Evolutionary conservation across 352 stramenopile species (phyloP).

Genomic region (Saprolegnia parasitica): DNA sequence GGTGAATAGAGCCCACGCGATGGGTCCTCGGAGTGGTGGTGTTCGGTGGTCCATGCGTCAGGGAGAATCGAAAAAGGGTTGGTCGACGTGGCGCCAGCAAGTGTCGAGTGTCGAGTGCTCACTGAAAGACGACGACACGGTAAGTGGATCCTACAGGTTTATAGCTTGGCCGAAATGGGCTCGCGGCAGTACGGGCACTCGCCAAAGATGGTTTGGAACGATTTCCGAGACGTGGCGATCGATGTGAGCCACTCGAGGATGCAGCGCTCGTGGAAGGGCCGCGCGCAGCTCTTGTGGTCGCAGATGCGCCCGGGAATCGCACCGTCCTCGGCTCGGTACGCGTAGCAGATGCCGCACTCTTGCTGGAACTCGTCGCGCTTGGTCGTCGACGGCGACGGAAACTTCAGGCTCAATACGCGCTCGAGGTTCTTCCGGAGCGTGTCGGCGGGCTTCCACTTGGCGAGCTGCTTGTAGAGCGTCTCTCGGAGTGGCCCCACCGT

Average conservation of each 20-base stretch:
- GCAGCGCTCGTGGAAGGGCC: slow-evolving; percentile 83
- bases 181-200: slow-evolving; percentile 88
- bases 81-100: too few species aligned
- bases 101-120: too few species aligned
- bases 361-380: slow-evolving; percentile 62
- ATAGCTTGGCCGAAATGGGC: slow-evolving; percentile 61
- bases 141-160: background rate
- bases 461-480: slow-evolving; percentile 48
- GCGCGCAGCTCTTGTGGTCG: slow-evolving; percentile 77
- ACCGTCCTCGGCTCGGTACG: slow-evolving; percentile 56
- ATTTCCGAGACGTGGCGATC: slow-evolving; percentile 80
- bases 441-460: slow-evolving; percentile 50
- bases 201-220: slow-evolving; percentile 87
- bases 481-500: slow-evolving; percentile 49
- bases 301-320: slow-evolving; percentile 79
- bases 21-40: too few species aligned
- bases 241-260: slow-evolving; percentile 87
- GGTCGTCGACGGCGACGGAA: slow-evolving; percentile 51
- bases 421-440: slow-evolving; percentile 67
- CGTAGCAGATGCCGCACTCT: slow-evolving; percentile 89
- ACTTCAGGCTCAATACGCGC: slow-evolving; percentile 44
- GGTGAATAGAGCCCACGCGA: too few species aligned
- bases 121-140: too few species aligned
- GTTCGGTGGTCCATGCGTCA: too few species aligned
- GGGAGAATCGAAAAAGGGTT: too few species aligned